Base-by-base conservation (phyloP, 148 eudicot genomes). In the Camellia lanceoleosa region DNA sequence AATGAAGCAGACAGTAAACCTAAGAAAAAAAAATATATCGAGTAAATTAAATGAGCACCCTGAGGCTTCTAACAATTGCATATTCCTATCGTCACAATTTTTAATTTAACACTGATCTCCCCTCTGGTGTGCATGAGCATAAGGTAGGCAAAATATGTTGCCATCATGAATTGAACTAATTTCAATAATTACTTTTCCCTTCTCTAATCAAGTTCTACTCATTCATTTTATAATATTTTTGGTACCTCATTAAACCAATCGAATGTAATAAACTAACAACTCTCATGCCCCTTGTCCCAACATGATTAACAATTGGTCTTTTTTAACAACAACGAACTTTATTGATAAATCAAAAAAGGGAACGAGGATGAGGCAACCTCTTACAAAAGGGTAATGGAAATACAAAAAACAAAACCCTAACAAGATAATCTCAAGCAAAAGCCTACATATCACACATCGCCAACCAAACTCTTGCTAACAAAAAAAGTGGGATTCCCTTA, bases 71-170 rank as follows among this genome's bases (percentile, higher is more conserved):
- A 14, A 59, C 41, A 74, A 56, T 42, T 66, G 56, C 66, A 23
- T 19, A 74, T 60, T 43, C 61, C n/a, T 20, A 38, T 66, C 65
- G 20, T 38, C 51, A 13, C 58, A 47, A 71, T 51, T 73, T 73
- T 80, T 15, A 54, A 74, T 3, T 43, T 74, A 41, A 30, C 60
- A 65, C 3, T 44, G 78, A 76, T 58, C 56, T 51, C 74, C 52
- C 59, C 10, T 71, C 75, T 20, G 16, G 74, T 30, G 19, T 20
- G 71, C 43, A 49, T n/a, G 52, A 18, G 9, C 41, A 68, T 16
- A 77, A 56, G n/a, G 43, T 56, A 55, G 6, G 13, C 41, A 68
- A 7, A 9, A 55, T n/a, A 42, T 67, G 44, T 63, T 42, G 18
- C 16, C 20, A 46, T 73, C 71, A 64, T 23, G 55, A n/a, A 64